These are phyloP conservation scores for Chaetomiaceae sp. DNA, from an alignment of 2,329 filamentous ascomycete genomes.

Conservation along the genomic window DNA sequence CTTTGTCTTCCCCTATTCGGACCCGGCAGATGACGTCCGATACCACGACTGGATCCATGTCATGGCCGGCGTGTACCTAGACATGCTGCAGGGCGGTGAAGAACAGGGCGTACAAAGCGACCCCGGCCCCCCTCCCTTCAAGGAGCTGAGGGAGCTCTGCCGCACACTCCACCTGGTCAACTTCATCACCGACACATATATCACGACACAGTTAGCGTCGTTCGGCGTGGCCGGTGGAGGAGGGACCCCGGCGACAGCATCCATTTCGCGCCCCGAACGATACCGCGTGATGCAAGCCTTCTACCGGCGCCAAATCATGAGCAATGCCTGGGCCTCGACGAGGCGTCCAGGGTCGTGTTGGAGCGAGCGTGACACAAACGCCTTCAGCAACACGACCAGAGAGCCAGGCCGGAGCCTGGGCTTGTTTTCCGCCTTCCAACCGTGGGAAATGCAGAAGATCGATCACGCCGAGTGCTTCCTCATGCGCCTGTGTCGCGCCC, in stretches of 20 bases:
- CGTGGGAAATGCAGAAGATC: slow-evolving; percentile 5
- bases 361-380: background rate
- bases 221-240: background rate
- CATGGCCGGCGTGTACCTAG: background rate
- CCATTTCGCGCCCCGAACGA: slow-evolving; percentile 7
- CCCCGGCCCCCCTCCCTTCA: background rate
- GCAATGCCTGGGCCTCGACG: slow-evolving; percentile 9
- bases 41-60: slow-evolving; percentile 1
- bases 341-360: background rate
- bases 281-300: slow-evolving; percentile 7
- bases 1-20: background rate
- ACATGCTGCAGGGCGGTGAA: background rate
- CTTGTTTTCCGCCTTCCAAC: background rate
- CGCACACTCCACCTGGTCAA: slow-evolving; percentile 4
- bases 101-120: background rate
- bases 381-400: slow-evolving; percentile 2
- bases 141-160: slow-evolving; percentile 3
- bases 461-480: slow-evolving; percentile 5
- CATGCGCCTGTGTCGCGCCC: background rate
- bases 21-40: background rate
- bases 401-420: background rate
- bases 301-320: slow-evolving; percentile 13
- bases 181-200: slow-evolving; percentile 2
- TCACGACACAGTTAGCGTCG: background rate
- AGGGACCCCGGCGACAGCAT: background rate